Percentiles rank a stretch among this genome's conserved stretches.
Evolutionary conservation across 1,284 basidiomycete genomes (phyloP).

Genomic region (Pascua sp.): DNA sequence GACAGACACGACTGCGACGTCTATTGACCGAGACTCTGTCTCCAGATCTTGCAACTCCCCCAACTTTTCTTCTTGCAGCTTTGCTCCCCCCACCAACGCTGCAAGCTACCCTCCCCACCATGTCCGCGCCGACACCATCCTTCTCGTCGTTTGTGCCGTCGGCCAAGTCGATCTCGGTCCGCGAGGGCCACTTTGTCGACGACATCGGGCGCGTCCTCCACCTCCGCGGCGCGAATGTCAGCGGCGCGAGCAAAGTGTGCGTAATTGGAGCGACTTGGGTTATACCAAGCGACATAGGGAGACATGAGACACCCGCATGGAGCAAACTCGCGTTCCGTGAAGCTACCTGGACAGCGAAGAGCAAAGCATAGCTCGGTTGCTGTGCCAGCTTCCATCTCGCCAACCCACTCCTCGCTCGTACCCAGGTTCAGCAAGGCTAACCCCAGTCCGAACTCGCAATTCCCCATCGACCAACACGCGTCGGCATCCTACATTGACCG

Average conservation of each 20-base stretch:
- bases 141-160: slow-evolving; percentile 13
- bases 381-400: slow-evolving; percentile 55
- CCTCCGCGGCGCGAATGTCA: slow-evolving; percentile 75
- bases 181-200: slow-evolving; percentile 73
- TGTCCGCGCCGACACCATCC: too few species aligned
- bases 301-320: neutral
- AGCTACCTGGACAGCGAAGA: too few species aligned
- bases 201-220: slow-evolving; percentile 68
- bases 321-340: slow-evolving; percentile 3
- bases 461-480: slow-evolving; percentile 47
- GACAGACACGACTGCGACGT: too few species aligned
- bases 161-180: slow-evolving; percentile 22
- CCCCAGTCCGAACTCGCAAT: slow-evolving; percentile 8
- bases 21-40: too few species aligned
- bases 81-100: too few species aligned
- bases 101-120: too few species aligned
- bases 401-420: too few species aligned
- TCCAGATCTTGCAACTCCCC: too few species aligned
- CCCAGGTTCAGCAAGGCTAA: slow-evolving; percentile 42
- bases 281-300: neutral
- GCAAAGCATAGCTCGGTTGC: slow-evolving; percentile 28
- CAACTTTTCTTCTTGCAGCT: too few species aligned
- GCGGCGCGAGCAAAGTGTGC: slow-evolving; percentile 76
- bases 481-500: slow-evolving; percentile 73
- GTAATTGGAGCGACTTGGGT: slow-evolving; percentile 29